Conservation (phyloP, 208 protist species). For the Blastocrithidia nonstop region DNA sequence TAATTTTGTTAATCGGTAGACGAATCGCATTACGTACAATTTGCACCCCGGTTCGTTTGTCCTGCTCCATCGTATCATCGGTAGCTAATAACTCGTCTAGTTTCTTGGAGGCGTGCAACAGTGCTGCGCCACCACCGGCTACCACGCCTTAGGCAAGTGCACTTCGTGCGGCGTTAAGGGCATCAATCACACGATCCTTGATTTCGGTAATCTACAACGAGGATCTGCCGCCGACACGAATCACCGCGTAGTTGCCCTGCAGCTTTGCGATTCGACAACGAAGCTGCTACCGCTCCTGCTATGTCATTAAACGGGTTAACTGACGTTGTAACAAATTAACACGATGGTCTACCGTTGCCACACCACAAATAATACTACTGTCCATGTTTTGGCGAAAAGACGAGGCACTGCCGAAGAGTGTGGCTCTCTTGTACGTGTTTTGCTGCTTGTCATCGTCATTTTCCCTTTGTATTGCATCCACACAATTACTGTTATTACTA, state of each 20-base stretch:
- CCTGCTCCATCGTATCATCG: constrained; percentile 71
- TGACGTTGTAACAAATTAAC: constrained; percentile 89
- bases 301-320: constrained; percentile 69
- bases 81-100: constrained; percentile 85
- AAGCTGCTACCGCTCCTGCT: constrained; percentile 94
- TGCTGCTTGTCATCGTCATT: too few relatives aligned
- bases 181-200: constrained; percentile 98
- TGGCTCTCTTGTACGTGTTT: constrained; percentile 32
- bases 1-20: constrained; percentile 90
- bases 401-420: constrained; percentile 40
- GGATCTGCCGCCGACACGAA: constrained; percentile 95
- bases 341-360: constrained; percentile 64
- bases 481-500: too few relatives aligned
- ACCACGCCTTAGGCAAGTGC: constrained; percentile 98
- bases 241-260: constrained; percentile 82
- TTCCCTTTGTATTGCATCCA: too few relatives aligned
- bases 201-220: constrained; percentile 98
- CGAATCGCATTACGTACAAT: constrained; percentile 80
- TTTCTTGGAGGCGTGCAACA: constrained; percentile 89
- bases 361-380: constrained; percentile 91
- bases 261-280: constrained; percentile 88
- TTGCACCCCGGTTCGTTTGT: constrained; percentile 64
- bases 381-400: constrained; percentile 90
- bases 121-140: constrained; percentile 93
- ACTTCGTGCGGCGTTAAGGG: constrained; percentile 97